Evolutionary conservation across 108 stramenopile species (phyloP), one percentile per base, ranked within the genome.

Genomic region (Schizochytrium sp.): DNA sequence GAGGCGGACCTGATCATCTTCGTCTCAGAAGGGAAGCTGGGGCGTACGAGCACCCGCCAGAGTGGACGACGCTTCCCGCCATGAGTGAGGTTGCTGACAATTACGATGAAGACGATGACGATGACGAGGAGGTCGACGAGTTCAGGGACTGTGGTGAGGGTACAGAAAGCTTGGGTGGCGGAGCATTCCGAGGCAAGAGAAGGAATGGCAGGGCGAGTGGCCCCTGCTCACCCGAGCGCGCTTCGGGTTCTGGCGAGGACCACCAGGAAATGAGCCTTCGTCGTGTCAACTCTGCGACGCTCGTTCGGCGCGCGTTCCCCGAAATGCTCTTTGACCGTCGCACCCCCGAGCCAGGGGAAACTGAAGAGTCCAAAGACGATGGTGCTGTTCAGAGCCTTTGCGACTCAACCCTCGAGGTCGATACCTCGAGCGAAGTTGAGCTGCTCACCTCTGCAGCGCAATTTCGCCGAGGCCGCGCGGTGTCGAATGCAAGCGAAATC

Each of bases 271-370:
- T 53, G 45, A 43, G 45, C 0, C 76, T 83, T 53, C 76, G 76
- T 25, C 76, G 76, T 6, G 76, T 83, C 23, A 83, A 83, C n/a
- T 53, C 48, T 12, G 76, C 76, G 10, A 45, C 44, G 51, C 76
- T 83, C n/a, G 76, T 83, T 23, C 76, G 76, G 23, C 76, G 76
- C 48, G 76, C 76, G 45, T 83, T 83, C 51, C 76, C 76, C n/a
- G 76, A 83, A 53, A 83, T 83, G 76, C 76, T 83, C 28, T 83
- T 83, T 83, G 76, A 83, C 28, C 45, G 76, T 4, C 14, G 44
- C 6, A 53, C 76, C 12, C 28, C 76, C n/a, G 76, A 47, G 76
- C 23, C 76, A 12, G 10, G 28, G 21, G 41, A 41, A 12, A 23
- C 25, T 8, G 63, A 69, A 69, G 63, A 69, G 63, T 28, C 25